Evolutionary conservation across 345 rosid species (phyloP).

Genomic region (Populus ilicifolia): DNA sequence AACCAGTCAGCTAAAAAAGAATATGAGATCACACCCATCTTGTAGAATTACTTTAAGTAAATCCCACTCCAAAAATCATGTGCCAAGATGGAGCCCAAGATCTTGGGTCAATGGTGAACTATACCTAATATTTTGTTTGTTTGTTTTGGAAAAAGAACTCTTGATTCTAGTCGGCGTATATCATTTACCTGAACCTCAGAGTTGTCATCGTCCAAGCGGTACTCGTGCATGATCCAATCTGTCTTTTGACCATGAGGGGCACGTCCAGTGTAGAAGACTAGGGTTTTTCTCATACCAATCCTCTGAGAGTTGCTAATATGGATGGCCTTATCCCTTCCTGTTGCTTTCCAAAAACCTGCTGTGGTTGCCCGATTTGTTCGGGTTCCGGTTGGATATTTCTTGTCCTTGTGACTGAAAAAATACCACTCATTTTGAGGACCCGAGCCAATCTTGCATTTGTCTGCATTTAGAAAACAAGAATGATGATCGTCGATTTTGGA

Average conservation of each 20-base stretch:
- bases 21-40: background rate
- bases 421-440: slow-evolving; percentile 99
- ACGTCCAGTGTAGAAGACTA: slow-evolving; percentile 94
- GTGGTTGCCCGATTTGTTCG: slow-evolving; percentile 93
- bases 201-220: slow-evolving; percentile 71
- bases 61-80: background rate
- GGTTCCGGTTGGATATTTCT: slow-evolving; percentile 96
- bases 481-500: background rate
- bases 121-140: background rate
- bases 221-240: slow-evolving; percentile 99
- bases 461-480: slow-evolving; percentile 32
- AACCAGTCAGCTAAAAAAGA: background rate
- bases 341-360: slow-evolving; percentile 99
- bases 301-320: slow-evolving; percentile 64
- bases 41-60: too few species aligned
- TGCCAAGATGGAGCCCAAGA: background rate
- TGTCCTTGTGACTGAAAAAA: slow-evolving; percentile 98
- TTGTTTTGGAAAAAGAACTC: background rate
- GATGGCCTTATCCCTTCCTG: slow-evolving; percentile 95
- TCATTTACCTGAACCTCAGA: slow-evolving; percentile 57
- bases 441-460: slow-evolving; percentile 86
- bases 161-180: background rate
- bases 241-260: slow-evolving; percentile 99
- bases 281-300: slow-evolving; percentile 97
- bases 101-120: background rate